Conservation (phyloP, 768 basidiomycete genomes). For the Podaxis carcinomalis region DNA sequence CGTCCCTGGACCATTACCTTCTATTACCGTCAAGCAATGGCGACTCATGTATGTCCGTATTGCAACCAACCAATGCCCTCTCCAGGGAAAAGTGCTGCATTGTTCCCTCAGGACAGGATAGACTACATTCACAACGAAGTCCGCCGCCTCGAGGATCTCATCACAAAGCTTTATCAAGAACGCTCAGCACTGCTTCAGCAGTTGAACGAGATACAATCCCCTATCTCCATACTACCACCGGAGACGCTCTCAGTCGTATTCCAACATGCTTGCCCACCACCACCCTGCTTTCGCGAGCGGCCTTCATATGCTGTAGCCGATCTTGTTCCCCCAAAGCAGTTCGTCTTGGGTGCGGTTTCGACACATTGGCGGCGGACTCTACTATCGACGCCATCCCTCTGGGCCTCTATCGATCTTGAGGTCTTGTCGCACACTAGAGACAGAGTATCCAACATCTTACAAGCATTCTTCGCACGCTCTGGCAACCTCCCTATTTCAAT, state of each 20-base stretch:
- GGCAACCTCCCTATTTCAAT: not conserved
- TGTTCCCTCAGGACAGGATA: not conserved
- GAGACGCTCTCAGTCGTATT: slow-evolving; percentile 1
- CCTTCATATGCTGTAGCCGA: not conserved
- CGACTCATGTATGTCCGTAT: not conserved
- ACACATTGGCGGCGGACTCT: not conserved
- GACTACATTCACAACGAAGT: not conserved
- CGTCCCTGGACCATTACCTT: not conserved
- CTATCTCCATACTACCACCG: not conserved
- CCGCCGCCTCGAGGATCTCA: not conserved
- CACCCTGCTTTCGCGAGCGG: not conserved
- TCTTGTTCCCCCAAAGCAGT: not conserved
- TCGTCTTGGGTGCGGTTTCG: not conserved
- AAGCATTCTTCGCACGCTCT: not conserved
- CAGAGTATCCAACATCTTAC: not conserved
- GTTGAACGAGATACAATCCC: not conserved
- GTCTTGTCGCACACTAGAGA: not conserved
- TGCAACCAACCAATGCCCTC: not conserved
- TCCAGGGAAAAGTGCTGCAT: not conserved
- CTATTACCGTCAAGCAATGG: not conserved
- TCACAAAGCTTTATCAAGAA: not conserved
- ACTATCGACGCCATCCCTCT: not conserved
- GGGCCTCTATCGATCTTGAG: not conserved
- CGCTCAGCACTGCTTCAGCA: not conserved
- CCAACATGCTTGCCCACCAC: not conserved